Evolutionary conservation across 495 filamentous ascomycete genomes (phyloP).

Genomic region (Symbiotaphrina buchneri): DNA sequence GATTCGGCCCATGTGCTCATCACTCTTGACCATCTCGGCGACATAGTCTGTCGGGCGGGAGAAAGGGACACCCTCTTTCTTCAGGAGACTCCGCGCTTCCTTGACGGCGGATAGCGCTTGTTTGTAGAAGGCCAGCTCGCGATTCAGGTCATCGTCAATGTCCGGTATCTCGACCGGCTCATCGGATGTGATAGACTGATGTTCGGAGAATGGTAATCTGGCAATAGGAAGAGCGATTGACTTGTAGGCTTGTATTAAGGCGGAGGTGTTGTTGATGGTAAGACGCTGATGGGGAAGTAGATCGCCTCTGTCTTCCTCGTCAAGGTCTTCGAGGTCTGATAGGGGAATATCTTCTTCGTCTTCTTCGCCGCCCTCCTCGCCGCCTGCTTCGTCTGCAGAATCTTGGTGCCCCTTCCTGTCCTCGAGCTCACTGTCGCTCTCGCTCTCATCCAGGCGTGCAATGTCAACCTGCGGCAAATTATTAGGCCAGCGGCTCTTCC

Average conservation of each 20-base stretch:
- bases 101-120: conserved; percentile 64
- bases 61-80: conserved; percentile 67
- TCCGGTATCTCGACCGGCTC: conserved; percentile 35
- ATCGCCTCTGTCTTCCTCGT: conserved; percentile 64
- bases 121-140: conserved; percentile 85
- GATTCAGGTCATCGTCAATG: conserved; percentile 67
- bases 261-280: conserved; percentile 90
- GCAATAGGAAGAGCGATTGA: conserved; percentile 47
- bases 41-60: conserved; percentile 85
- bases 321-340: conserved; percentile 57
- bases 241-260: conserved; percentile 51
- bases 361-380: conserved; percentile 11
- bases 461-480: conserved; percentile 5
- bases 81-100: conserved; percentile 44
- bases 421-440: conserved; percentile 8
- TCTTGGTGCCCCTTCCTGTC: conserved; percentile 8
- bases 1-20: conserved; percentile 94
- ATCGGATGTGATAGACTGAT: conserved; percentile 32
- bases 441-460: conserved; percentile 7
- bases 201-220: conserved; percentile 37
- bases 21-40: conserved; percentile 94
- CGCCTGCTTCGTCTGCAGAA: conserved; percentile 14
- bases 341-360: conserved; percentile 59
- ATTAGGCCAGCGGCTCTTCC: conserved; percentile 1
- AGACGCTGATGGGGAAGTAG: conserved; percentile 74